phyloP scores from a whole-genome alignment of 176 grass and related monocot genomes.

The Ananas comosus region DNA sequence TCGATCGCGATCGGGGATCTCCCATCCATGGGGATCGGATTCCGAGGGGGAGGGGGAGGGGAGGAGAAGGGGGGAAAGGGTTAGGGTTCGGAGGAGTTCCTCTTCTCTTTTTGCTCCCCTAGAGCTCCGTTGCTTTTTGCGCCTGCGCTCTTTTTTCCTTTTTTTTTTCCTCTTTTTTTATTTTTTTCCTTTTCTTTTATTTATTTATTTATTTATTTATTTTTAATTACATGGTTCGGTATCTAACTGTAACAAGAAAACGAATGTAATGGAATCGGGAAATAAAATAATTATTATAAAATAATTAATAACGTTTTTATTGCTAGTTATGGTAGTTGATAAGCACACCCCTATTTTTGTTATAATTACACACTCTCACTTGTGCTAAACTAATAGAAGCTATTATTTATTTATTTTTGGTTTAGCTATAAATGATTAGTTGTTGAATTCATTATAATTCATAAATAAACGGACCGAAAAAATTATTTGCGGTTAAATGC shows the following conservation, averaged over 20 bases:
- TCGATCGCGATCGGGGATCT: constrained; percentile 12
- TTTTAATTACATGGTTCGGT: not conserved
- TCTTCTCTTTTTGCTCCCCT: constrained; percentile 6
- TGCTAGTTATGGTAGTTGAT: constrained; percentile 2
- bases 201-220: not conserved
- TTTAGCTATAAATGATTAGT: too few relatives aligned
- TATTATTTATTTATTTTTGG: too few relatives aligned
- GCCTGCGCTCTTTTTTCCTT: constrained; percentile 21
- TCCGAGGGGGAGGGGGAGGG: too few relatives aligned
- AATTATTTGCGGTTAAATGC: too few relatives aligned
- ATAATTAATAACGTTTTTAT: not conserved
- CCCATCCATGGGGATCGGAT: constrained; percentile 18
- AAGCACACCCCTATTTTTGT: not conserved
- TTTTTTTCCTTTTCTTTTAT: not conserved
- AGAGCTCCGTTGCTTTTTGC: constrained; percentile 40
- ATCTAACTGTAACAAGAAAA: not conserved
- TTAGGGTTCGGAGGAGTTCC: constrained; percentile 21
- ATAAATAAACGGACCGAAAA: too few relatives aligned
- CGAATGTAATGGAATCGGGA: not conserved
- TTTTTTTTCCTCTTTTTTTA: constrained; percentile 13
- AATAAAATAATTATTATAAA: constrained; percentile 2
- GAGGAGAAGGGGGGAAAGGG: not conserved
- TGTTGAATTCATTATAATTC: too few relatives aligned
- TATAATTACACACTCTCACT: too few relatives aligned
- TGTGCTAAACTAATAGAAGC: too few relatives aligned